These are phyloP conservation scores for Termitomyces sp. DNA, from an alignment of 768 basidiomycete species.

Conservation along the genomic window DNA sequence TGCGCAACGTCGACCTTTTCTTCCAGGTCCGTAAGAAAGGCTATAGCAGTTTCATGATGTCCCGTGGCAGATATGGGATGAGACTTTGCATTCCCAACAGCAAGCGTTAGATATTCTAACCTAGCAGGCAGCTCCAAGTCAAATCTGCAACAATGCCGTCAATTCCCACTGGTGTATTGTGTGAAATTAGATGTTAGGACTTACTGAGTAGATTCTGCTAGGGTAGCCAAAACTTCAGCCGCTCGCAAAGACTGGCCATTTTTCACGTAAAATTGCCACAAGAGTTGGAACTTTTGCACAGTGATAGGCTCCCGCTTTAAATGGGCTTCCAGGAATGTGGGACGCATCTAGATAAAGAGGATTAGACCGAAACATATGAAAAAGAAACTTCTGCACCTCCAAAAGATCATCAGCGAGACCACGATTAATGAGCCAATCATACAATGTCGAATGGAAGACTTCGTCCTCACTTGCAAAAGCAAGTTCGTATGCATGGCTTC, in stretches of 20 bases:
- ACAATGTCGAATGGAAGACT: conserved; percentile 90
- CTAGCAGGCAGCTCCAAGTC: conserved; percentile 67
- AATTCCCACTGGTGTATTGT: too few relatives aligned
- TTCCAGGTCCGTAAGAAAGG: conserved; percentile 91
- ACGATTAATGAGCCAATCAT: conserved; percentile 87
- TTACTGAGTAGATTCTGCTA: conserved; percentile 85
- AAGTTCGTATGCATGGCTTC: conserved; percentile 81
- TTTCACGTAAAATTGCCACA: conserved; percentile 98
- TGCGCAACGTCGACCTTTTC: conserved; percentile 97
- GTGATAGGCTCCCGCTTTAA: conserved; percentile 77
- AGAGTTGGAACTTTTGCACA: conserved; percentile 78
- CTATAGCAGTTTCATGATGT: conserved; percentile 85
- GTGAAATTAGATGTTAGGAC: conserved; percentile 29
- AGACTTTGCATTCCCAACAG: conserved; percentile 95
- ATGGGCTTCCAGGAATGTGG: conserved; percentile 85
- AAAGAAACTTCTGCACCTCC: conserved; percentile 54
- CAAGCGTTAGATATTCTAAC: conserved; percentile 89
- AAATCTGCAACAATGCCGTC: conserved; percentile 40
- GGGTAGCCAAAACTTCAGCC: conserved; percentile 75
- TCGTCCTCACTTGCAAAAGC: conserved; percentile 85
- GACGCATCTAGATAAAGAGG: conserved; percentile 58
- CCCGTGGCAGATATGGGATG: conserved; percentile 78
- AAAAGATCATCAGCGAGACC: conserved; percentile 84
- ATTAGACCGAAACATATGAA: conserved; percentile 7
- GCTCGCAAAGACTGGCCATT: conserved; percentile 85